Evolutionary conservation across 257 asterid genomes (phyloP), one percentile per base, ranked within the genome.

Genomic region (Linaria vulgaris): DNA sequence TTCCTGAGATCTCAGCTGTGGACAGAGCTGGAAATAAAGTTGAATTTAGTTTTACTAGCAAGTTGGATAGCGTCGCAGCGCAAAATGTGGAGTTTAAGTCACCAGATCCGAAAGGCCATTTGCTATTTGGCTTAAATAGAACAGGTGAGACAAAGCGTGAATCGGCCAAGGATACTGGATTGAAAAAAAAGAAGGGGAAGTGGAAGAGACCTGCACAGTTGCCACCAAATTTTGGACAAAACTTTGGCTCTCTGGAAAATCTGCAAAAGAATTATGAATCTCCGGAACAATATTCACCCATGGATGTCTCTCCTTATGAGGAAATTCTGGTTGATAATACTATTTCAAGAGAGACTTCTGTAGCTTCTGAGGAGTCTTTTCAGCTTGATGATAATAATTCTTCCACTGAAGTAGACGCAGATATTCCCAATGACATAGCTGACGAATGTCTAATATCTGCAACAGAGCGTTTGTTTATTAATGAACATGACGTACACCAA

Each of bases 241-340:
- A 78, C 34, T 76, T 61, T 69, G 69, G 68, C 67, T 13, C 73
- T 56, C 76, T 71, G 66, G 95, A 80, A 61, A 74, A 70, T 64
- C 48, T 52, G 12, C 74, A 64, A 54, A 85, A 80, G 73, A 46
- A 68, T 69, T 53, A 74, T 10, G 94, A 83, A 61, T 78, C 80
- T 50, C 66, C 76, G 8, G 96, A 79, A 67, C 82, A 79, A n/a
- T 89, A 84, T 79, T 94, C 99, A 19, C 97, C 97, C 16, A 89
- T 90, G 99, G 99, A 90, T 67, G 65, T 87, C 76, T 94, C 99
- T 72, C 96, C 99, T 0, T 89, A 80, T 58, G 87, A 77, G 67
- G 91, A 89, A 72, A 76, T 81, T 44, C 63, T 80, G 61, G 83
- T 75, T 20, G 82, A 71, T 69, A 69, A 49, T 67, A 52, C 54